These are phyloP conservation scores for Lactarius vividus DNA, from an alignment of 768 basidiomycete species.

Conservation along the genomic window DNA sequence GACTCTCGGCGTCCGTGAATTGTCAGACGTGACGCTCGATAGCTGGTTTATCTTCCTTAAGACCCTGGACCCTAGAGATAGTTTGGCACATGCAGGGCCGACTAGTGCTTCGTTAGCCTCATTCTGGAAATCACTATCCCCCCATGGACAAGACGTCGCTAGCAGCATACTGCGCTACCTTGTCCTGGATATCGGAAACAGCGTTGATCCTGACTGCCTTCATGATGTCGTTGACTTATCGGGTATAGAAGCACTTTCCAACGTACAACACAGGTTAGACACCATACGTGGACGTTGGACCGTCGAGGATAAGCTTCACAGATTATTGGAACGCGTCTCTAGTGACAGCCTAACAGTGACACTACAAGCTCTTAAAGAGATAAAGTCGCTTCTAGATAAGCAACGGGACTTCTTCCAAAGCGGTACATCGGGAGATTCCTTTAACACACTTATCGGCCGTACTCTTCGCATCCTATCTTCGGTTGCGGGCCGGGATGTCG, in stretches of 20 bases:
- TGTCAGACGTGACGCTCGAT: constrained; percentile 74
- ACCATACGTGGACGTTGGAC: constrained; percentile 49
- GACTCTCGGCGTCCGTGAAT: constrained; percentile 68
- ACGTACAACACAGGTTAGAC: constrained; percentile 43
- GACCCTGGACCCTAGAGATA: constrained; percentile 61
- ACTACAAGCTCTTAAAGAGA: constrained; percentile 68
- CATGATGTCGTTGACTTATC: constrained; percentile 81
- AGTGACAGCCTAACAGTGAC: constrained; percentile 83
- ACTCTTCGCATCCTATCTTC: constrained; percentile 64
- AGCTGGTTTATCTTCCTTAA: constrained; percentile 79
- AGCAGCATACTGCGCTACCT: constrained; percentile 64
- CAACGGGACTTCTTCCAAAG: constrained; percentile 53
- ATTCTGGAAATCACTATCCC: constrained; percentile 66
- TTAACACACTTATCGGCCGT: constrained; percentile 71
- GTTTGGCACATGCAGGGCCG: constrained; percentile 81
- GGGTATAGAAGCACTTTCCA: constrained; percentile 60
- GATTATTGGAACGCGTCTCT: constrained; percentile 67
- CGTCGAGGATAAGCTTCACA: constrained; percentile 52
- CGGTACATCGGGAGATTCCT: constrained; percentile 80
- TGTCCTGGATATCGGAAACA: constrained; percentile 57
- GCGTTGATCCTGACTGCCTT: constrained; percentile 50
- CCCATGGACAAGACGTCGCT: constrained; percentile 51
- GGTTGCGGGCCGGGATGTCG: constrained; percentile 75
- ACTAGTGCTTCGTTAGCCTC: constrained; percentile 83
- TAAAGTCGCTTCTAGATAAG: constrained; percentile 59